Evolutionary conservation across 176 grass and related monocot species (phyloP), one percentile per base, ranked within the genome.

Genomic region (Eleusine coracana): DNA sequence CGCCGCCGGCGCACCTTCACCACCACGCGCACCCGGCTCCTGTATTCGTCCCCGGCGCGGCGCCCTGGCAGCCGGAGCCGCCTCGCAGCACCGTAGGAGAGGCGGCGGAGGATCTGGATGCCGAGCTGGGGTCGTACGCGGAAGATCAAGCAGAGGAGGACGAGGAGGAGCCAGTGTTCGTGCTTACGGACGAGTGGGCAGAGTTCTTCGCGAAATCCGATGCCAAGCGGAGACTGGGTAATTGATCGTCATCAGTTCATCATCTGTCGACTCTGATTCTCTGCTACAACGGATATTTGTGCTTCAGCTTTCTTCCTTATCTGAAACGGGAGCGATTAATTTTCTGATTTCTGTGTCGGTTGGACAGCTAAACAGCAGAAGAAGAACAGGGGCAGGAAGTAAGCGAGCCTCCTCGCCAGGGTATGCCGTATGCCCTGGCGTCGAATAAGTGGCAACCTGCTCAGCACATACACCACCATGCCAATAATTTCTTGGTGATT

Each of bases 171-270:
- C 88, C 88, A 11, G 63, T 90, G 34, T 93, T 85, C 71, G 85
- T 93, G 23, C 82, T 93, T 10, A 88, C 88, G 15, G 91, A 93
- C 68, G 88, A 90, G 88, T 90, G 85, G 88, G 71, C 77, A 3
- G 87, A 92, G 16, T 92, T 92, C 78, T 92, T 90, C 73, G 91
- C 87, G 70, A 90, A 90, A 83, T 89, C 91, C 3, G 91, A 87
- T n/a, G 91, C 91, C 82, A 92, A 87, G 85, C 87, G 90, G 75
- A 83, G 82, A 64, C 77, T 84, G 38, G 90, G 90, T 89, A 83
- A 80, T 55, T 16, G 61, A 42, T 55, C 10, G 51, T 56, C 65
- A 15, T 37, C 15, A 13, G 16, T 12, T 4, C n/a, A 29, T 74
- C 39, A 8, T 10, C n/a, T 28, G 7, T 28, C 23, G 3, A 7